A percentile compares a stretch with the other conserved stretches of the same genome.
Conservation (phyloP, 441 rosid genomes). For the Brassica hybrid region DNA sequence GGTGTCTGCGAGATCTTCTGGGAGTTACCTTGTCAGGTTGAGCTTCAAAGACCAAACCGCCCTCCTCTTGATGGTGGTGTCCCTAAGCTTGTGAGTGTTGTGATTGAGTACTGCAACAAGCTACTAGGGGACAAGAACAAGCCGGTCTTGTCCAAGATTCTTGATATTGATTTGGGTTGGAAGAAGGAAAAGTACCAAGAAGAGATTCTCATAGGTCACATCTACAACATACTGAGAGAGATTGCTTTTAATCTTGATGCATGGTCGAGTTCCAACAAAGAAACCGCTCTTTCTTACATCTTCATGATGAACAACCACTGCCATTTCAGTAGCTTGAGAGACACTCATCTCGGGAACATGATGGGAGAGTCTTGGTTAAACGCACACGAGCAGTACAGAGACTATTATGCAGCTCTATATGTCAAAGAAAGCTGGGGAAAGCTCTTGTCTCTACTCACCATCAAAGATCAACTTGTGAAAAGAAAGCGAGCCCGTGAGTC, state of each 20-base stretch:
- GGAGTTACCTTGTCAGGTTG: conserved; percentile 71
- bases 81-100: conserved; percentile 67
- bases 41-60: conserved; percentile 56
- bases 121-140: conserved; percentile 56
- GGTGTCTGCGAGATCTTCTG: conserved; percentile 63
- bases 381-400: conserved; percentile 70
- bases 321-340: conserved; percentile 63
- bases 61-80: conserved; percentile 65
- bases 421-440: conserved; percentile 74
- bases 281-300: conserved; percentile 55
- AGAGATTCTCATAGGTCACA: conserved; percentile 52
- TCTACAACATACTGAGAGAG: conserved; percentile 60
- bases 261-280: conserved; percentile 63
- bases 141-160: conserved; percentile 59
- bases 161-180: conserved; percentile 72
- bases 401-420: conserved; percentile 65
- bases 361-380: conserved; percentile 82
- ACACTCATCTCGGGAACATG: conserved; percentile 62
- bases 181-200: conserved; percentile 57
- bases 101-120: conserved; percentile 70
- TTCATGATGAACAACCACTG: conserved; percentile 89
- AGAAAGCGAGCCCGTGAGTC: conserved; percentile 31
- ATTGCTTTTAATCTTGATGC: conserved; percentile 67
- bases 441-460: conserved; percentile 44
- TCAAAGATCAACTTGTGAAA: conserved; percentile 34